A percentile compares a stretch with the other conserved stretches of the same genome.
Evolutionary conservation across 2,329 filamentous ascomycete species (phyloP).

Genomic region (Diaporthe vaccinii): DNA sequence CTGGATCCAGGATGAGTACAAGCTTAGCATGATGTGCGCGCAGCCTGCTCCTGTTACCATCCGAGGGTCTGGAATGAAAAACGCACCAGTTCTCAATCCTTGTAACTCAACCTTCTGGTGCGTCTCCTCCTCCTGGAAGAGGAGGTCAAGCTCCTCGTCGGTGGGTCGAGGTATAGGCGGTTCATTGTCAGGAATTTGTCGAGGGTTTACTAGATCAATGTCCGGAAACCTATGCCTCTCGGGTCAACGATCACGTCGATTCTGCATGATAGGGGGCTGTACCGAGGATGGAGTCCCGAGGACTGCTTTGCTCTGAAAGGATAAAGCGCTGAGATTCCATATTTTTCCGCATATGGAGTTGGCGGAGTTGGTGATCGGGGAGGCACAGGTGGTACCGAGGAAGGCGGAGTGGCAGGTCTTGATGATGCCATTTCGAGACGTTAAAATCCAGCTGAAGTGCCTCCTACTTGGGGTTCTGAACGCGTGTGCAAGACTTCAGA

Average conservation of each 20-base stretch:
- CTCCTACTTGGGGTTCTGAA: no score
- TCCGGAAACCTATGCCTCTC: background rate
- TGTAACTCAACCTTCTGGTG: background rate
- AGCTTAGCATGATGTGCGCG: background rate
- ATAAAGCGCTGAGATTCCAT: background rate
- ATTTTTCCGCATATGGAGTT: background rate
- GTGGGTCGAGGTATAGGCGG: background rate
- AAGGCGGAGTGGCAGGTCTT: background rate
- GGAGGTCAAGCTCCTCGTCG: slow-evolving; percentile 6
- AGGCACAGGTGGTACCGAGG: background rate
- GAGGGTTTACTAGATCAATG: background rate
- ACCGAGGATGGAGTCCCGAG: slow-evolving; percentile 16
- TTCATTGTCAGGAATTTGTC: background rate
- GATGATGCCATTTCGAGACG: slow-evolving; percentile 5
- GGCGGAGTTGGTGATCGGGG: background rate
- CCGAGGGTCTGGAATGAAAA: no score
- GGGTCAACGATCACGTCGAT: background rate
- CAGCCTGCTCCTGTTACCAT: background rate
- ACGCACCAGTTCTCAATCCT: background rate
- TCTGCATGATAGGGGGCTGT: background rate
- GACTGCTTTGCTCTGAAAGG: background rate
- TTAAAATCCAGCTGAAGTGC: background rate
- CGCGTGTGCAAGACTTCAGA: background rate
- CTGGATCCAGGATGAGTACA: background rate
- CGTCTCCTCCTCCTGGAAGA: slow-evolving; percentile 1